phyloP scores from a whole-genome alignment of 768 basidiomycete genomes.

The Clitopilus passeckerianus region DNA sequence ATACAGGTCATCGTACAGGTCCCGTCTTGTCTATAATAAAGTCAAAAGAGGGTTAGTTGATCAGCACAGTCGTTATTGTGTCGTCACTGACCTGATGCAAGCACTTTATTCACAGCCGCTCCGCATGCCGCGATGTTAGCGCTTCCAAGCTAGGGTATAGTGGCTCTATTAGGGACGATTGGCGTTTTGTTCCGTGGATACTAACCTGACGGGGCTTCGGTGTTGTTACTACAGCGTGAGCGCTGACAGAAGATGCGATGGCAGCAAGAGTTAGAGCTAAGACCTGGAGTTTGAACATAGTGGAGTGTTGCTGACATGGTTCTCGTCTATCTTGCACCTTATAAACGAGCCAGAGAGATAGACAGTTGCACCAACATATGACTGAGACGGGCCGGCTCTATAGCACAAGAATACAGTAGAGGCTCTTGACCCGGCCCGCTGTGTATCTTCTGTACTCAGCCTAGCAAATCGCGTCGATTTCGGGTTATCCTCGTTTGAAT shows the following conservation, averaged over 20 bases:
- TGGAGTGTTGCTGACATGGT: background rate
- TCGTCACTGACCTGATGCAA: constrained; percentile 19
- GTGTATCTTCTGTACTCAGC: background rate
- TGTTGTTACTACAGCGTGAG: constrained; percentile 22
- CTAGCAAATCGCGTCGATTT: constrained; percentile 7
- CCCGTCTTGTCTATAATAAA: constrained; percentile 18
- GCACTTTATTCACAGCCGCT: constrained; percentile 17
- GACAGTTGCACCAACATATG: background rate
- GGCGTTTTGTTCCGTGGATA: background rate
- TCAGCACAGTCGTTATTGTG: background rate
- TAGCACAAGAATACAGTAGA: background rate
- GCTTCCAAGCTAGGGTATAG: constrained; percentile 19
- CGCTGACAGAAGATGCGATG: constrained; percentile 9
- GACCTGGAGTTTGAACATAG: constrained; percentile 4
- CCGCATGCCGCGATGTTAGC: constrained; percentile 26
- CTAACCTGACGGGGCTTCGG: constrained; percentile 22
- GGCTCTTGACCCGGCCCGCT: constrained; percentile 3
- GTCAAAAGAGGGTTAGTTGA: background rate
- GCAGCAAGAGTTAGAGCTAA: constrained; percentile 6
- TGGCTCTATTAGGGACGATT: background rate
- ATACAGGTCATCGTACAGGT: constrained; percentile 17
- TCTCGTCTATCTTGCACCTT: background rate
- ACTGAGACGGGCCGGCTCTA: constrained; percentile 4
- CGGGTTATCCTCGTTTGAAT: constrained; percentile 9
- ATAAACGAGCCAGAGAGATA: background rate